Evolutionary conservation across 208 protist genomes (phyloP).

Genomic region (Crithidia sp.): DNA sequence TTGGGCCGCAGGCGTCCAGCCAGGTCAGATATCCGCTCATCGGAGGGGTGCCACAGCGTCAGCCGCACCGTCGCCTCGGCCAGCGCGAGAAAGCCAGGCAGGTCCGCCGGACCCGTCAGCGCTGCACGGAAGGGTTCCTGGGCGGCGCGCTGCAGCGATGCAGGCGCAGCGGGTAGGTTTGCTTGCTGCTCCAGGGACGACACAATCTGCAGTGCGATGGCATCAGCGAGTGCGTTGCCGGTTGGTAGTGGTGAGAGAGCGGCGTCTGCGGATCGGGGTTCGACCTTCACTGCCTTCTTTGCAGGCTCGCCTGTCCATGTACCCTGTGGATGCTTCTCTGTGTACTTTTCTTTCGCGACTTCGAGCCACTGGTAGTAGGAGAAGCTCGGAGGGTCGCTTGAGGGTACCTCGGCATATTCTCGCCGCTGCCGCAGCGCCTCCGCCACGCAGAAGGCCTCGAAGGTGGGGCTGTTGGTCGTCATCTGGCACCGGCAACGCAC

Average conservation of each 20-base stretch:
- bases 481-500: not conserved
- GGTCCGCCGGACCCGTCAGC: constrained; percentile 23
- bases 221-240: constrained; percentile 9
- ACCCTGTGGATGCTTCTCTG: not conserved
- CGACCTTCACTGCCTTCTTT: constrained; percentile 5
- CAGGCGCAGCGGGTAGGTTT: not conserved
- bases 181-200: constrained; percentile 10
- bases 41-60: constrained; percentile 34
- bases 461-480: constrained; percentile 16
- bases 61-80: constrained; percentile 56
- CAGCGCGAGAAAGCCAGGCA: constrained; percentile 43
- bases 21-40: constrained; percentile 28
- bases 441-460: constrained; percentile 53
- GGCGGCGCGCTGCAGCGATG: constrained; percentile 25
- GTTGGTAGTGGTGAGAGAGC: not conserved
- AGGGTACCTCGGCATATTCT: constrained; percentile 33
- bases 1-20: constrained; percentile 41
- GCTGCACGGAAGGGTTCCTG: constrained; percentile 36
- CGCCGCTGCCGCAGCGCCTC: constrained; percentile 38
- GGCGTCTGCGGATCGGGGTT: not conserved
- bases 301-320: not conserved
- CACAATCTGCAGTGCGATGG: constrained; percentile 21
- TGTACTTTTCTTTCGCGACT: constrained; percentile 31
- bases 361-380: constrained; percentile 47
- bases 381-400: constrained; percentile 26